phyloP scores from a whole-genome alignment of 495 filamentous ascomycete species.

The Massariosphaeria phaeospora region DNA sequence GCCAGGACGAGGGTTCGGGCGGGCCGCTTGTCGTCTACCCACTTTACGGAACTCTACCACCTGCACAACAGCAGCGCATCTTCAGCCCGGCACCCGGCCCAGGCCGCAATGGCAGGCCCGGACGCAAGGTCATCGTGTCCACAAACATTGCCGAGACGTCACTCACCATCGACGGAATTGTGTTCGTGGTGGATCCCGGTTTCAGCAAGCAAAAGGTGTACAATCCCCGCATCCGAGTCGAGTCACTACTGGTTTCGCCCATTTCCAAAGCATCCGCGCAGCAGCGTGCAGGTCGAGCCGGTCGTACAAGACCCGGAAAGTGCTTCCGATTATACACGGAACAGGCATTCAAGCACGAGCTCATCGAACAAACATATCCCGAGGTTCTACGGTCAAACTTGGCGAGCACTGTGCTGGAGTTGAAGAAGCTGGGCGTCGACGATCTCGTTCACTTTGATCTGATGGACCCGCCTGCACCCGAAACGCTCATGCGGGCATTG shows the following conservation, averaged over 20 bases:
- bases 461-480: slow-evolving; percentile 97
- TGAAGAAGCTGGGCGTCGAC: slow-evolving; percentile 95
- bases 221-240: slow-evolving; percentile 92
- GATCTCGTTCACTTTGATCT: slow-evolving; percentile 97
- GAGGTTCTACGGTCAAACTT: slow-evolving; percentile 94
- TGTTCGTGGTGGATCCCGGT: slow-evolving; percentile 96
- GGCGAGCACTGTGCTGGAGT: slow-evolving; percentile 85
- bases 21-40: slow-evolving; percentile 88
- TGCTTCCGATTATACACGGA: slow-evolving; percentile 98
- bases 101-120: slow-evolving; percentile 70
- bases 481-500: slow-evolving; percentile 96
- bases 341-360: slow-evolving; percentile 92
- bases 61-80: slow-evolving; percentile 86
- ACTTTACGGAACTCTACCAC: slow-evolving; percentile 89
- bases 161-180: slow-evolving; percentile 97
- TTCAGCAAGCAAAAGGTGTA: slow-evolving; percentile 99
- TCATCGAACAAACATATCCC: slow-evolving; percentile 94
- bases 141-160: slow-evolving; percentile 98
- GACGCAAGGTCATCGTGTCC: slow-evolving; percentile 90
- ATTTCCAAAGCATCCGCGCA: slow-evolving; percentile 99
- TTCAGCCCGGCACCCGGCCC: slow-evolving; percentile 83
- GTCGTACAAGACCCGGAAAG: slow-evolving; percentile 95
- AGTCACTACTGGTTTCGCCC: slow-evolving; percentile 90
- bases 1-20: slow-evolving; percentile 81
- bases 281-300: slow-evolving; percentile 95